These are phyloP conservation scores for Ochromonas danica DNA, from an alignment of 108 stramenopile species.

Conservation along the genomic window DNA sequence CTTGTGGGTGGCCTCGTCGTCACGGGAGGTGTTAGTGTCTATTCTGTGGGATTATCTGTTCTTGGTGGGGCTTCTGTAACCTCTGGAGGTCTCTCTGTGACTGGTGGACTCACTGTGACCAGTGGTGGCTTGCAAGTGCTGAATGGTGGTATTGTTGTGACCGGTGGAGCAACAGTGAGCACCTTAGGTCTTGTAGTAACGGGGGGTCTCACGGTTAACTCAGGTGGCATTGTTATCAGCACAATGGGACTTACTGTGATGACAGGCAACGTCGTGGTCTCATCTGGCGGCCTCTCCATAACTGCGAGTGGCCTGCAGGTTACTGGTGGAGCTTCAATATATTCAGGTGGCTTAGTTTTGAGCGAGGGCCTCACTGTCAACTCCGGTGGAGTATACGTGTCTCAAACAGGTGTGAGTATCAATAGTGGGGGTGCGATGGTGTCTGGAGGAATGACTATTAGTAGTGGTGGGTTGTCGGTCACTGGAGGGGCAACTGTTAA, in stretches of 20 bases:
- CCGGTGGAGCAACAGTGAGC: background rate
- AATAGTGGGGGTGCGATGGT: background rate
- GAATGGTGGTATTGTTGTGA: background rate
- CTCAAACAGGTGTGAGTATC: background rate
- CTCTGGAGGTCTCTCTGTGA: constrained; percentile 12
- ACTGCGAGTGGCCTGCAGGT: background rate
- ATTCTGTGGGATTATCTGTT: constrained; percentile 2
- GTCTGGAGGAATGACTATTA: background rate
- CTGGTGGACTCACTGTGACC: constrained; percentile 20
- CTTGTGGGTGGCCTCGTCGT: constrained; percentile 2
- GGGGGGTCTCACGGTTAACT: constrained; percentile 3
- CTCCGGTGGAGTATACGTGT: background rate
- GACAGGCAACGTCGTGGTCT: background rate
- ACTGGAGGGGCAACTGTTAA: constrained; percentile 7
- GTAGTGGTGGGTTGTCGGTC: constrained; percentile 16
- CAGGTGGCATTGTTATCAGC: background rate
- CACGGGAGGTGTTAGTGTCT: constrained; percentile 3
- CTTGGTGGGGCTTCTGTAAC: background rate
- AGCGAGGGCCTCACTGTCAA: background rate
- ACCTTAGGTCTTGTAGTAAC: background rate
- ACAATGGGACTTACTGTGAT: background rate
- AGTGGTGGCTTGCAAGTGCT: background rate
- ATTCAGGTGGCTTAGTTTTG: background rate
- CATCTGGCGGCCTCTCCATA: constrained; percentile 5
- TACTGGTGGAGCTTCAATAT: background rate